Conservation (phyloP, 345 rosid genomes). For the Salix brachista region DNA sequence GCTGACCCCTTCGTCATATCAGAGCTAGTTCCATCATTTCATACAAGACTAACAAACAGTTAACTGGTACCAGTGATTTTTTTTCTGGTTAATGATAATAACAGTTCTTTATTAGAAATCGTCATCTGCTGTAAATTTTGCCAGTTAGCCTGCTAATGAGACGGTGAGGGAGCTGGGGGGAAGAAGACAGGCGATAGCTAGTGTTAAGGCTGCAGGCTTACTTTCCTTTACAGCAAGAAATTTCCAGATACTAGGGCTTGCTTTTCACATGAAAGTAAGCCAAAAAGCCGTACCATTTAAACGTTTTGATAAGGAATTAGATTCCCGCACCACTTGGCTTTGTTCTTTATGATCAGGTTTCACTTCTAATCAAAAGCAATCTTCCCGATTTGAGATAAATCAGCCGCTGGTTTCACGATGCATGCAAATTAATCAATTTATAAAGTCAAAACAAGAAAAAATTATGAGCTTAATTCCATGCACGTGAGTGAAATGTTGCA, state of each 20-base stretch:
- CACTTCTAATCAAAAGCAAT: neutral
- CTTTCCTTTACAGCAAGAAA: constrained; percentile 22
- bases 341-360: neutral
- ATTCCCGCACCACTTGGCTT: constrained; percentile 33
- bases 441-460: neutral
- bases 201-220: constrained; percentile 29
- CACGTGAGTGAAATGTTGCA: constrained; percentile 8
- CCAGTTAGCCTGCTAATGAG: neutral
- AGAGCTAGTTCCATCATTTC: neutral
- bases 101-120: neutral
- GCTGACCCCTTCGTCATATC: neutral
- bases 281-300: constrained; percentile 9
- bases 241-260: constrained; percentile 2
- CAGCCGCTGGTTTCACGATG: neutral
- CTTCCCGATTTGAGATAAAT: neutral
- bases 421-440: neutral
- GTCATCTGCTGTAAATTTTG: neutral
- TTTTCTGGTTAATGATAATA: neutral
- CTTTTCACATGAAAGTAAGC: constrained; percentile 36
- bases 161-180: neutral
- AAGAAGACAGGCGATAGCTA: constrained; percentile 11
- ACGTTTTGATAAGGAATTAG: constrained; percentile 32
- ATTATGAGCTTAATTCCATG: neutral
- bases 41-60: neutral
- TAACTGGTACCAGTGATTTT: too few relatives aligned